Evolutionary conservation across 2,329 filamentous ascomycete species (phyloP), one percentile per base, ranked within the genome.

Genomic region (Hymenoscyphus fructigenus): DNA sequence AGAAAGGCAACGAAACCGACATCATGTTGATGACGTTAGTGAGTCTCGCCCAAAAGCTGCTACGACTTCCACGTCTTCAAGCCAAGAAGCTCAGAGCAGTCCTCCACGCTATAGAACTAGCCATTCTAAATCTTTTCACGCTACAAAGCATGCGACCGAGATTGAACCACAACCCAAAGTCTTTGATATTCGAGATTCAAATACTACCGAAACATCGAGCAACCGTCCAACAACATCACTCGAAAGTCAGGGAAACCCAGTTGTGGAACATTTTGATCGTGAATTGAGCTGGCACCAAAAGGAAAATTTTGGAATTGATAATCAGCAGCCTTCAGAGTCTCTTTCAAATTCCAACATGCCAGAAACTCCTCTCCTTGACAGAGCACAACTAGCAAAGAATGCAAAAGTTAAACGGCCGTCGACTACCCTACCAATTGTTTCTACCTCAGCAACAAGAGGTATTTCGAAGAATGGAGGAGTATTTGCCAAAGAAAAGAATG

Each of bases 351-450:
- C 23, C 15, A 14, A 17, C 10, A 26, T 59, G 14, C 61, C 26
- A 38, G 57, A 64, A 57, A 20, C 7, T 12, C 41, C 60, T 28
- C 7, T 29, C 10, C 47, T 69, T 12, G 67, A 55, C 28, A 64
- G 72, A 23, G 60, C 70, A 36, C 56, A 72, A 47, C 57, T 73
- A 57, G 71, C 71, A 26, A 67, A 69, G 34, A 53, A 47, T 29
- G 71, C 70, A 57, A 70, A 70, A 23, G 66, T 75, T 41, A 71
- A 68, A 64, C 68, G 67, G 20, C 70, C 68, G 34, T 61, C 68
- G 32, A 73, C 70, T 29, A 69, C 67, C 32, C 41, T 71, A 38
- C 70, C 70, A 20, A 23, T 70, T 5, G 50, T 62, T 44, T 41
- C 12, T 6, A 4, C 29, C 41, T 1, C 7, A 10, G 50, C 32